Conservation (phyloP, 805 yeast species). For the Candida pseudoglaebosa region DNA sequence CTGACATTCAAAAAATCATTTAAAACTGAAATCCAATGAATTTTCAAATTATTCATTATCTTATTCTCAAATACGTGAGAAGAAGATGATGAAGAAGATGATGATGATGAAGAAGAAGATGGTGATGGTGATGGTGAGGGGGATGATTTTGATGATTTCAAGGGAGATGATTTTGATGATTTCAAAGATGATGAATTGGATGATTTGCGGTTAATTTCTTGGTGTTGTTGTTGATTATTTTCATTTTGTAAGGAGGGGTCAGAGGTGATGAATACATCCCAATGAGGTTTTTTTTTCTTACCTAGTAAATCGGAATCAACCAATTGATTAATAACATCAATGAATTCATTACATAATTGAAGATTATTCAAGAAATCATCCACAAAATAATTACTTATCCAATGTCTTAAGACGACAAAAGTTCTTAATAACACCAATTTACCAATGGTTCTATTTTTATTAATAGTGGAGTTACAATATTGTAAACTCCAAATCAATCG, state of each 20-base stretch:
- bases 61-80: conserved; percentile 27
- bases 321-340: conserved; percentile 44
- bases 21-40: conserved; percentile 35
- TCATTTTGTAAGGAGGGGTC: too few species aligned
- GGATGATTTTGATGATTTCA: background rate
- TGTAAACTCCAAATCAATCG: conserved; percentile 72
- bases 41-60: conserved; percentile 36
- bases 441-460: conserved; percentile 43
- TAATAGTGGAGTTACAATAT: conserved; percentile 26
- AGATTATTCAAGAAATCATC: conserved; percentile 58
- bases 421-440: conserved; percentile 71
- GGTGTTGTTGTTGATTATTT: background rate
- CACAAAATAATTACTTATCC: conserved; percentile 82
- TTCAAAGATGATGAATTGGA: too few species aligned
- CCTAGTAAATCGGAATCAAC: conserved; percentile 26
- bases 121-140: background rate
- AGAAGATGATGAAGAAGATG: too few species aligned
- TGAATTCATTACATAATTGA: conserved; percentile 39
- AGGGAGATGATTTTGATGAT: background rate
- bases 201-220: too few species aligned
- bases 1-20: conserved; percentile 29
- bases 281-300: background rate
- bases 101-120: background rate
- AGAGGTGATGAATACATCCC: too few species aligned
- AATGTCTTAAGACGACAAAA: conserved; percentile 83